Evolutionary conservation across 169 alveolate species (phyloP).

Genomic region (Plasmodium chabaudi): DNA sequence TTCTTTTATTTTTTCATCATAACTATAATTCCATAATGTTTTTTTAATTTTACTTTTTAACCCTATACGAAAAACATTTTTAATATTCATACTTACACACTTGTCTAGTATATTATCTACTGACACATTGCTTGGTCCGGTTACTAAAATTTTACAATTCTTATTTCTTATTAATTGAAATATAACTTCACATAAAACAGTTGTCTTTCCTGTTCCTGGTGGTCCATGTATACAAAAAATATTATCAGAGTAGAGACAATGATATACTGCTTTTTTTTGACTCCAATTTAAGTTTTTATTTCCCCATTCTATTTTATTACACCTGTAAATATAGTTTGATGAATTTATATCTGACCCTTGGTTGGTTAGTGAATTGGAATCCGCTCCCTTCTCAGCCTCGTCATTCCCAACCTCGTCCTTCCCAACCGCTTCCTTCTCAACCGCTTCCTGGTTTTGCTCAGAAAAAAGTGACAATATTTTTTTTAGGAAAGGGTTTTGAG

Average conservation of each 20-base stretch:
- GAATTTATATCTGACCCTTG: background rate
- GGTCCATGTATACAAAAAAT: constrained; percentile 74
- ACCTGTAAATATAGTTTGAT: constrained; percentile 19
- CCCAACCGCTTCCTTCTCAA: background rate
- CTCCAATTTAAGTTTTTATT: constrained; percentile 23
- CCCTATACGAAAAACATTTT: constrained; percentile 54
- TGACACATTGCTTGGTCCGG: constrained; percentile 72
- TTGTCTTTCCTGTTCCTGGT: constrained; percentile 78
- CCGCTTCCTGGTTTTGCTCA: background rate
- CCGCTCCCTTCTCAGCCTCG: background rate
- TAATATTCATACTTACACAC: constrained; percentile 46
- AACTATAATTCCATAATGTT: constrained; percentile 52
- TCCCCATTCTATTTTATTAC: constrained; percentile 48
- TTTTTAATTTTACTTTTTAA: constrained; percentile 39
- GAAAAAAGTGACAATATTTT: constrained; percentile 7
- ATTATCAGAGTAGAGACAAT: constrained; percentile 49
- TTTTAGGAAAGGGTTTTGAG: constrained; percentile 20
- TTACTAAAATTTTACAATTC: constrained; percentile 25
- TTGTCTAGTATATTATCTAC: constrained; percentile 57
- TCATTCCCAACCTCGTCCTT: background rate
- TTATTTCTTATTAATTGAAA: constrained; percentile 32
- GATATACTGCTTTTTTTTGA: constrained; percentile 71
- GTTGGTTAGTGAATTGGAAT: background rate
- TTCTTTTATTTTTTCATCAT: constrained; percentile 65
- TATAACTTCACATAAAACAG: constrained; percentile 54